Evolutionary conservation across 2,329 filamentous ascomycete genomes (phyloP), one percentile per base, ranked within the genome.

Genomic region (Thermothelomyces thermophilus): DNA sequence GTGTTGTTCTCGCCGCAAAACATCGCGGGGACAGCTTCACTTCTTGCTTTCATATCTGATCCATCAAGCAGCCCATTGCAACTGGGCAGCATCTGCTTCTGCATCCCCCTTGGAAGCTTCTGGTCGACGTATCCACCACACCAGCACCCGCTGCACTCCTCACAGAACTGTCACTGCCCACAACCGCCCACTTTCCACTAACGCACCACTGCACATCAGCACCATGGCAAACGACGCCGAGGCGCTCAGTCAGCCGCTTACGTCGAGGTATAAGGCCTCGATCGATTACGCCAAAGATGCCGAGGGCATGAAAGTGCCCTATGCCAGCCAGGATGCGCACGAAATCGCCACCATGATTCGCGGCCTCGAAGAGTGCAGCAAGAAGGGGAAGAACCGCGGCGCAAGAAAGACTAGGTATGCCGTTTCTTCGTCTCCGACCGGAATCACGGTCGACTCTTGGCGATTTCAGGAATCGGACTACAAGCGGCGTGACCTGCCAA

Each of bases 391-490:
- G 53, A 76, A 79, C 51, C 83, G 79, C 56, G 76, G 74, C 34
- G 73, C 85, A 70, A 93, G 85, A 68, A 94, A 90, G 71, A 82
- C 79, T n/a, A 86, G 79, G 3, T 98, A 88, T 64, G 60, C 73
- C 1, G 79, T 97, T 17, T 69, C 72, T 36, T 70, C 71, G 14
- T 87, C 83, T 5, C 74, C 77, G 19, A 74, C 82, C 51, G 74
- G 79, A 22, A 79, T 88, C 57, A 73, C 72, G 5, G 87, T 97
- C 50, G 82, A 93, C 64, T 96, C 91, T 2, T 98, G 93, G 93
- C 84, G 86, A 58, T 85, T 97, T 68, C 83, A 86, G 60, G 93
- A 98, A 58, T 95, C 86, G 85, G 91, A 97, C 62, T 98, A 97
- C 77, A 97, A 97, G 72, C 85, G 84, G 59, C 71, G 72, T 14